Evolutionary conservation across 2,329 filamentous ascomycete species (phyloP), one percentile per base, ranked within the genome.

Genomic region (Sarocladiaceae sp.): DNA sequence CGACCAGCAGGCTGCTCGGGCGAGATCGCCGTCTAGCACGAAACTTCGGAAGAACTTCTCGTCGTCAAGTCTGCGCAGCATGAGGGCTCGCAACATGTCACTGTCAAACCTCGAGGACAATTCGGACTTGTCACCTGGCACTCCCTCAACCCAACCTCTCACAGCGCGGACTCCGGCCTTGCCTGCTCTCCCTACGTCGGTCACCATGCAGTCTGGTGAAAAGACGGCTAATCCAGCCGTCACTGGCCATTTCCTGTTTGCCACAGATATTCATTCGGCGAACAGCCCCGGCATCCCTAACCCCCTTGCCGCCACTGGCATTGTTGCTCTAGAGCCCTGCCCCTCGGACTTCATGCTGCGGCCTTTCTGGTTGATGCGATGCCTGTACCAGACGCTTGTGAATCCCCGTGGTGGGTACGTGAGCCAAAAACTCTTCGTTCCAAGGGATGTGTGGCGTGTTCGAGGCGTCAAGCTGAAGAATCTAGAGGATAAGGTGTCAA

Each of bases 281-380:
- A 33, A 21, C 20, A 43, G 29, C 27, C 40, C 40, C 3, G 40
- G 40, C 2, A 58, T 87, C 19, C 83, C 86, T 9, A 88, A 85
- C 2, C 82, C 85, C 11, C 74, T 82, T 29, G 73, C 76, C 0
- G 69, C 79, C 9, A 73, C 78, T 5, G 40, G 40, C 18, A 43
- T 43, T 18, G 75, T 83, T 18, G 80, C 88, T 0, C 74, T 98
- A 4, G 93, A 98, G 58, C 86, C 93, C 3, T 98, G 94, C 59
- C 93, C 93, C 1, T 87, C 85, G 27, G 88, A 94, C 32, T 83
- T 84, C 48, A 75, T 96, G 55, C 73, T 97, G n/a, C 82, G 93
- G 16, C 94, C 93, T 2, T 98, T 96, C 63, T 98, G 93, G 93
- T 73, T 98, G 34, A 95, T 98, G 88, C 82, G 93, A 45, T 90